Percentiles rank a stretch among this genome's conserved stretches.
Conservation (phyloP, 768 basidiomycete species). For the Suillus americanus region DNA sequence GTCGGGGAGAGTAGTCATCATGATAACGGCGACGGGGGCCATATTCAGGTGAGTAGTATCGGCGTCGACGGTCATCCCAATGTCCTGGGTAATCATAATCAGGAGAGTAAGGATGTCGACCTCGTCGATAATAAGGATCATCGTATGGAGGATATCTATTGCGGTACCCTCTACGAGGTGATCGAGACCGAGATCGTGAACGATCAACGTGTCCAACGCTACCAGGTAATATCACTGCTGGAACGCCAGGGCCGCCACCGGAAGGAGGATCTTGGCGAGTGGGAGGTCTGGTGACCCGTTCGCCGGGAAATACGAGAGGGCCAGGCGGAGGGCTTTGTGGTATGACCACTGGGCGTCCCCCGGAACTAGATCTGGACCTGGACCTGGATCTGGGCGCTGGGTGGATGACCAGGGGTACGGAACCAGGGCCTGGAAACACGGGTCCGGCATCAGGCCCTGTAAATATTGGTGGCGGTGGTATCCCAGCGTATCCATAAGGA, state of each 20-base stretch:
- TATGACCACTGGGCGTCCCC: conserved; percentile 11
- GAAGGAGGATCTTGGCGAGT: conserved; percentile 21
- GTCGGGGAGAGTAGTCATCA: conserved; percentile 12
- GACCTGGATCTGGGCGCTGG: conserved; percentile 19
- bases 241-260: conserved; percentile 4
- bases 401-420: conserved; percentile 16
- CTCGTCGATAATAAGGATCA: conserved; percentile 6
- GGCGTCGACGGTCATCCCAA: conserved; percentile 7
- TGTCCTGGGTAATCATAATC: neutral
- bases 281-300: conserved; percentile 20
- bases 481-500: neutral
- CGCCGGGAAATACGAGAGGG: conserved; percentile 17
- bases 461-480: conserved; percentile 6
- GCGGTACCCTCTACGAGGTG: conserved; percentile 15
- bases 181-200: conserved; percentile 17
- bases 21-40: conserved; percentile 4
- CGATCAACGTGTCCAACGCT: conserved; percentile 11
- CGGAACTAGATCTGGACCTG: neutral
- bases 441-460: neutral
- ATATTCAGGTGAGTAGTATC: conserved; percentile 16
- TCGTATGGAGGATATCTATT: conserved; percentile 7
- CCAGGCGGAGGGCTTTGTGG: conserved; percentile 21
- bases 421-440: conserved; percentile 8
- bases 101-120: conserved; percentile 10
- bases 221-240: conserved; percentile 5